Evolutionary conservation across 2,329 filamentous ascomycete genomes (phyloP).

Genomic region (Pseudopyrenochaeta lycopersici): DNA sequence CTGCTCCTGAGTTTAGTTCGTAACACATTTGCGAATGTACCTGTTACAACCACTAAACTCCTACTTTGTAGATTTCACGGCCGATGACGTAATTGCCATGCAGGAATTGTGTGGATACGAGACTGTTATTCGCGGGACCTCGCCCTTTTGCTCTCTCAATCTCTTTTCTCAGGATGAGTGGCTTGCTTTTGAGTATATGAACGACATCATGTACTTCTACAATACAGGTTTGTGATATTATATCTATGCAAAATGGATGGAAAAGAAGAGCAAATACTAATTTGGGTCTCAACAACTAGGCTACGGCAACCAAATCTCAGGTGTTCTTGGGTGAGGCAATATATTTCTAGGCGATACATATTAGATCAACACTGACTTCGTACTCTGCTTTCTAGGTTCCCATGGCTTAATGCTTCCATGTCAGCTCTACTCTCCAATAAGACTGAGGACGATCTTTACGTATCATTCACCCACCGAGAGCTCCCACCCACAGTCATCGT

Average conservation of each 20-base stretch:
- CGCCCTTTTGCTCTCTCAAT: slow-evolving; percentile 67
- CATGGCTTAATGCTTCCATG: slow-evolving; percentile 72
- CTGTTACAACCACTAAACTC: too few species aligned
- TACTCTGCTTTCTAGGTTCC: too few species aligned
- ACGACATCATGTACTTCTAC: slow-evolving; percentile 71
- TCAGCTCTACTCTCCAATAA: slow-evolving; percentile 57
- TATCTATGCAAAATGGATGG: too few species aligned
- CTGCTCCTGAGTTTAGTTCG: slow-evolving; percentile 66
- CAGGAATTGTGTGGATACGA: slow-evolving; percentile 74
- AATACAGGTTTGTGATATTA: too few species aligned
- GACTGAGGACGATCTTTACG: slow-evolving; percentile 67
- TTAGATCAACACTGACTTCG: too few species aligned
- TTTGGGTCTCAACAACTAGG: too few species aligned
- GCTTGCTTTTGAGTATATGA: slow-evolving; percentile 72
- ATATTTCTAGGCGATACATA: too few species aligned
- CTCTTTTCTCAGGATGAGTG: slow-evolving; percentile 70
- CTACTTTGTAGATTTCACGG: too few species aligned
- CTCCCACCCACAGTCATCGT: slow-evolving; percentile 72
- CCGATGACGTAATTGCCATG: slow-evolving; percentile 70
- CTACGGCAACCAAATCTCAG: slow-evolving; percentile 67
- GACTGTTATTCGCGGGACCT: slow-evolving; percentile 69
- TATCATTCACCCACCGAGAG: slow-evolving; percentile 75
- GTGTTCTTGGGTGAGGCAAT: slow-evolving; percentile 68
- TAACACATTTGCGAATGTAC: too few species aligned
- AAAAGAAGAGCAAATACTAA: too few species aligned